Base-by-base conservation (phyloP, 495 filamentous ascomycete genomes). In the Aspergillus bertholletiae region DNA sequence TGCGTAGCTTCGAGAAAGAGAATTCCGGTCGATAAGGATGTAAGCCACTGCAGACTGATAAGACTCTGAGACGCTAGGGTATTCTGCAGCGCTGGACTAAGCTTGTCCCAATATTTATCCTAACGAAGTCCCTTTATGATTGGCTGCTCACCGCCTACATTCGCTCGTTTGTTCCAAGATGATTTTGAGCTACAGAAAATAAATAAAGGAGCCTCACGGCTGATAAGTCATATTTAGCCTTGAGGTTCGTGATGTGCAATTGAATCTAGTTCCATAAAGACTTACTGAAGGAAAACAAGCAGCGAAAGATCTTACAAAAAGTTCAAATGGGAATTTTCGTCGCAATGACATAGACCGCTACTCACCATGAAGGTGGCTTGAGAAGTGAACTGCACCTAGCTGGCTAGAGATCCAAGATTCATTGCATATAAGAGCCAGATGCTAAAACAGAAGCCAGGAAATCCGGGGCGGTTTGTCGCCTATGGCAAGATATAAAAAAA, bases 371-470 rank as follows among this genome's bases (percentile, higher is more conserved):
- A 15, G 13, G 13, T 46, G 20, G 22, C 43, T 46, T 15, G 7
- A 47, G 4, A 32, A 30, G 18, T 23, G 24, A 27, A 21, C 18
- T 40, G 5, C 15, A n/a, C 37, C n/a, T 7, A 2, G 20, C 15
- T 8, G 18, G 15, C 39, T 18, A 55, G 13, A 28, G 44, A 55
- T 56, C 20, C 39, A 46, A 35, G 34, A 41, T 39, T 53, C 40
- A 51, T 54, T 41, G 43, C 46, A 48, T 43, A 53, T 50, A 7
- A 20, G 22, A 28, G 21, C 39, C 27, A 37, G 23, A 57, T 32
- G 15, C 47, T 53, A 52, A 27, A 56, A 43, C 39, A 43, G 39
- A 22, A 22, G 7, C 3, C 1, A 7, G n/a, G 18, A 43, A 43
- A n/a, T n/a, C n/a, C n/a, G n/a, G 18, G n/a, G 20, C 21, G 20